phyloP scores from a whole-genome alignment of 2,329 filamentous ascomycete species.

The Talaromyces sp. region DNA sequence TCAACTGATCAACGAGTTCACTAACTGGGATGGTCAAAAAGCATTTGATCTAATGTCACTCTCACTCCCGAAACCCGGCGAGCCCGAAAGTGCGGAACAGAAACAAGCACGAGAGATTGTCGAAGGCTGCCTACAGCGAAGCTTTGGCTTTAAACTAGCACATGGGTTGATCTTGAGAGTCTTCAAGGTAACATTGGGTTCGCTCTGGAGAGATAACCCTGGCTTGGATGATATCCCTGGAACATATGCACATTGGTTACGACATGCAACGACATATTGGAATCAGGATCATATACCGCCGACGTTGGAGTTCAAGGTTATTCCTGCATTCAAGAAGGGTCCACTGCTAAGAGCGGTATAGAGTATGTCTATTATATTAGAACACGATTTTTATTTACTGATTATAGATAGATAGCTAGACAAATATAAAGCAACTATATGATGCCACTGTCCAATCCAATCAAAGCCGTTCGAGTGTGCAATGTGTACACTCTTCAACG shows the following conservation, averaged over 20 bases:
- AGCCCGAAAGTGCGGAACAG: constrained; percentile 49
- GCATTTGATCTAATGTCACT: constrained; percentile 55
- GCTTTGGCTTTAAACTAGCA: constrained; percentile 58
- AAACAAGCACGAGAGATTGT: constrained; percentile 52
- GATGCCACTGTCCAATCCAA: background rate
- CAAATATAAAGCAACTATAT: background rate
- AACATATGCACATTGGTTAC: constrained; percentile 57
- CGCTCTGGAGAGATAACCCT: constrained; percentile 52
- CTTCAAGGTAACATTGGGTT: constrained; percentile 52
- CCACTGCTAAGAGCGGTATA: constrained; percentile 13
- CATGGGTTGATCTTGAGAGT: constrained; percentile 55
- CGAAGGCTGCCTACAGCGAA: constrained; percentile 50
- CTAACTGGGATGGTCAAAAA: constrained; percentile 51
- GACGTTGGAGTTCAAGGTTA: constrained; percentile 8
- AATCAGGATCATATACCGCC: constrained; percentile 44
- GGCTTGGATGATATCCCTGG: constrained; percentile 51
- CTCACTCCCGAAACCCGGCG: constrained; percentile 38
- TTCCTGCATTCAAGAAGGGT: constrained; percentile 13
- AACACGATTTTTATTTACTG: background rate
- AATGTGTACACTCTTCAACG: background rate
- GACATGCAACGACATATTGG: constrained; percentile 49
- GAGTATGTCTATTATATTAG: background rate
- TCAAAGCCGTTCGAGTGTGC: background rate
- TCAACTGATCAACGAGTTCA: constrained; percentile 55
- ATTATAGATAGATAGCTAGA: background rate